Base-by-base conservation (phyloP, 176 grass and related monocot genomes). In the Bonia amplexicaulis region DNA sequence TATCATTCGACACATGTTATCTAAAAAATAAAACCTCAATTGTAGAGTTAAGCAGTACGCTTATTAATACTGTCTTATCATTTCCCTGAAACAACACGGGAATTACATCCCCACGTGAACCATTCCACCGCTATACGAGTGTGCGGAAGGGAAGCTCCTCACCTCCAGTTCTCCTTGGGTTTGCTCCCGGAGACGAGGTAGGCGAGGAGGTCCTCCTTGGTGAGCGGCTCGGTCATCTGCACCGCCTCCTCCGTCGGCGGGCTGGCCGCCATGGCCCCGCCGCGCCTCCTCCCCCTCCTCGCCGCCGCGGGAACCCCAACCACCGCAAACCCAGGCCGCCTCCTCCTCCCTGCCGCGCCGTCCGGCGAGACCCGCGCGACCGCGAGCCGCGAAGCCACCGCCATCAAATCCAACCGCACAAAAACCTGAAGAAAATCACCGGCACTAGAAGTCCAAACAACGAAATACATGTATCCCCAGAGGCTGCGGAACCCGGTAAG, bases 171-270 rank as follows among this genome's bases (percentile, higher is more conserved):
- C 65, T 96, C 93, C 80, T 94, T 94, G 31, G 91, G 64, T 81
- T 99, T 99, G 86, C 96, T 96, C 15, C 96, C 96, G 61, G 96
- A 96, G 60, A 60, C 90, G 67, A 99, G 89, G 75, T 99, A 99
- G 3, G 60, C 86, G 41, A 99, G 78, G 54, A 99, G 93, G 84
- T 99, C 96, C 4, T 96, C 93, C 87, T 92, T 99, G 61, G 91
- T 96, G 57, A 99, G 86, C 19, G 96, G 96, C 73, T 96, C 96
- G 58, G 88, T 91, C 59, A 63, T 33, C 79, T 91, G 86, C 84
- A 87, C 91, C 1, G 86, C 85, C 74, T 96, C 96, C 75, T 96
- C 96, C 55, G 93, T 99, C 11, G 96, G 93, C 29, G 96, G 96
- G 59, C 96, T 96, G 6, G 96, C 93, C 42, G 86, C 84, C 42